Percentiles rank a stretch among this genome's conserved stretches.
These are phyloP conservation scores for Suillus lakei DNA, from an alignment of 768 basidiomycete species.

Conservation along the genomic window DNA sequence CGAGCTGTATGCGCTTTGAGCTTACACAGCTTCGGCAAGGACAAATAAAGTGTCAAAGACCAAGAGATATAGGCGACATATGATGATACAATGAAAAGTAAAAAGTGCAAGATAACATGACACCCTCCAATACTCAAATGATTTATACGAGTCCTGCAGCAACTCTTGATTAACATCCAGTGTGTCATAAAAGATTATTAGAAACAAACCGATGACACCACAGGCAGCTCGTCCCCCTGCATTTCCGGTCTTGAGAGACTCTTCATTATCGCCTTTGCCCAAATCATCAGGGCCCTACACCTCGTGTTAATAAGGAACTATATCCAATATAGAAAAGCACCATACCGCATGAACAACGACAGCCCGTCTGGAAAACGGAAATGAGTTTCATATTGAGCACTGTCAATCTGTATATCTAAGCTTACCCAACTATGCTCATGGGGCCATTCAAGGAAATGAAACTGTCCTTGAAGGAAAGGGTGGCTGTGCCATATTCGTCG, in stretches of 20 bases:
- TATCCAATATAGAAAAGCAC: slow-evolving; percentile 3
- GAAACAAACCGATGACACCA: slow-evolving; percentile 69
- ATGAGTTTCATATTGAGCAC: slow-evolving; percentile 9
- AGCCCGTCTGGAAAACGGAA: slow-evolving; percentile 51
- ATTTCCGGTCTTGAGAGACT: slow-evolving; percentile 80
- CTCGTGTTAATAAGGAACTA: slow-evolving; percentile 15
- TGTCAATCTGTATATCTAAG: slow-evolving; percentile 11
- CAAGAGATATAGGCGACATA: slow-evolving; percentile 27
- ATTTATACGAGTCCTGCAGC: slow-evolving; percentile 26
- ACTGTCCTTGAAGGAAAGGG: slow-evolving; percentile 60
- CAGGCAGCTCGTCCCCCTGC: slow-evolving; percentile 80
- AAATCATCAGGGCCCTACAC: slow-evolving; percentile 76
- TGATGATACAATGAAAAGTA: slow-evolving; percentile 1
- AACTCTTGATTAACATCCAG: neutral
- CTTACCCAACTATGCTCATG: slow-evolving; percentile 71
- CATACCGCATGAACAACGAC: slow-evolving; percentile 76
- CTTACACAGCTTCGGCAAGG: neutral
- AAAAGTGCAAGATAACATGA: neutral
- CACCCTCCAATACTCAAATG: neutral
- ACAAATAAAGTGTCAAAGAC: neutral
- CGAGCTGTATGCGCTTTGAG: neutral
- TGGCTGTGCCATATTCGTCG: slow-evolving; percentile 60
- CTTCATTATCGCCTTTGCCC: slow-evolving; percentile 68
- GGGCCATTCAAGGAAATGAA: slow-evolving; percentile 71
- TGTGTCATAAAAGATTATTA: slow-evolving; percentile 4